A percentile compares a stretch with the other conserved stretches of the same genome.
These are phyloP conservation scores for Penicillium sp. DNA, from an alignment of 2,329 filamentous ascomycete genomes.

Conservation along the genomic window DNA sequence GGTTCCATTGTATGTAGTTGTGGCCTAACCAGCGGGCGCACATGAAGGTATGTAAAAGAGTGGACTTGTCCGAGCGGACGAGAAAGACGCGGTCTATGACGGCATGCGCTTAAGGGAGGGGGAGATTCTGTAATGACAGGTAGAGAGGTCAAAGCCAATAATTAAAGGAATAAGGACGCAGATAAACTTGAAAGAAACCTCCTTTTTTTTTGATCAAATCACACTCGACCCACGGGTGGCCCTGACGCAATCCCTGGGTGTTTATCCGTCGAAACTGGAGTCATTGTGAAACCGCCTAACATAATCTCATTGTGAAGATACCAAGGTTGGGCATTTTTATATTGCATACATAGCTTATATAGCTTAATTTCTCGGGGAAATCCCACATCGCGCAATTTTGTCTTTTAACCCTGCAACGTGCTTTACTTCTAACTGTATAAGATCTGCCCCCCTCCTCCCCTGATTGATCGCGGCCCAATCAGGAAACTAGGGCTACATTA, in stretches of 20 bases:
- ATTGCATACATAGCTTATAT: not conserved
- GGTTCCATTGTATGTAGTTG: constrained; percentile 27
- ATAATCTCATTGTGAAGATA: not conserved
- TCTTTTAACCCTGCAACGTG: not conserved
- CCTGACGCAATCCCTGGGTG: constrained; percentile 8
- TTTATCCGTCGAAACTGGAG: not conserved
- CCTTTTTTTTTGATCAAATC: constrained; percentile 1
- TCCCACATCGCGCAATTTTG: not conserved
- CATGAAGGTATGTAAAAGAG: constrained; percentile 21
- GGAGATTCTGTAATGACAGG: constrained; percentile 6
- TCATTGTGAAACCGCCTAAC: constrained; percentile 3
- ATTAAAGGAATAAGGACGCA: not conserved
- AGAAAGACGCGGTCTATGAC: constrained; percentile 29
- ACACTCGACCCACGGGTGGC: constrained; percentile 5
- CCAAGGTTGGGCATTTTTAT: too few species aligned
- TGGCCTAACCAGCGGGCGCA: constrained; percentile 26
- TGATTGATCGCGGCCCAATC: not conserved
- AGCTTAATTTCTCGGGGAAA: not conserved
- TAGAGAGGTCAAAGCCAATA: constrained; percentile 8
- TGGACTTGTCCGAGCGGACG: constrained; percentile 39
- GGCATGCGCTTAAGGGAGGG: constrained; percentile 31
- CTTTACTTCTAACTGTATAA: not conserved
- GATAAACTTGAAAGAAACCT: not conserved
- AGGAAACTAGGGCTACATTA: constrained; percentile 10
- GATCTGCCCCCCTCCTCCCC: not conserved